Conservation (phyloP, 257 asterid genomes). For the Rehmannia glutinosa region DNA sequence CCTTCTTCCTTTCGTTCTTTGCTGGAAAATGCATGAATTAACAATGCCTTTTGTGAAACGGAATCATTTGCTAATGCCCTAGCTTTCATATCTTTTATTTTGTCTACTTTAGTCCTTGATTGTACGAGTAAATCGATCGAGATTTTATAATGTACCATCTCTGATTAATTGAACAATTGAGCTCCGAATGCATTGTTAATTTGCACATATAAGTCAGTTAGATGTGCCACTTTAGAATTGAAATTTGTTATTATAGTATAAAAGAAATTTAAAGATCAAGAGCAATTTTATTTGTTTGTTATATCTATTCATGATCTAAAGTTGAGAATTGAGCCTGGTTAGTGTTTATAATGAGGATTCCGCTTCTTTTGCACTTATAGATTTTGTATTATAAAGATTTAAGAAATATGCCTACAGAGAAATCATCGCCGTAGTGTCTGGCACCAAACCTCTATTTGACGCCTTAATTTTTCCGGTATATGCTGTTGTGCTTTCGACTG, state of each 20-base stretch:
- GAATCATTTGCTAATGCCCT: not conserved
- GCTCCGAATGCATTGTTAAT: not conserved
- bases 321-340: too few species aligned
- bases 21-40: conserved; percentile 1
- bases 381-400: too few species aligned
- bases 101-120: not conserved
- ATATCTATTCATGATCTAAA: not conserved
- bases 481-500: too few species aligned
- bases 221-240: not conserved
- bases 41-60: too few species aligned
- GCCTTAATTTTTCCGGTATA: too few species aligned
- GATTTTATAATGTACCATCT: not conserved
- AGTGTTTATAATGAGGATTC: too few species aligned
- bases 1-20: too few species aligned
- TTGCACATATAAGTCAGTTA: not conserved
- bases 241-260: not conserved
- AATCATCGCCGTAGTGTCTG: too few species aligned
- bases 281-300: not conserved
- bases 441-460: too few species aligned
- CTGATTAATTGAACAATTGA: not conserved
- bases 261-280: not conserved
- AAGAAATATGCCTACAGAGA: too few species aligned
- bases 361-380: too few species aligned
- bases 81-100: not conserved
- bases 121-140: not conserved